Conservation (phyloP, 1,284 basidiomycete species). For the Trichosporon inkin region DNA sequence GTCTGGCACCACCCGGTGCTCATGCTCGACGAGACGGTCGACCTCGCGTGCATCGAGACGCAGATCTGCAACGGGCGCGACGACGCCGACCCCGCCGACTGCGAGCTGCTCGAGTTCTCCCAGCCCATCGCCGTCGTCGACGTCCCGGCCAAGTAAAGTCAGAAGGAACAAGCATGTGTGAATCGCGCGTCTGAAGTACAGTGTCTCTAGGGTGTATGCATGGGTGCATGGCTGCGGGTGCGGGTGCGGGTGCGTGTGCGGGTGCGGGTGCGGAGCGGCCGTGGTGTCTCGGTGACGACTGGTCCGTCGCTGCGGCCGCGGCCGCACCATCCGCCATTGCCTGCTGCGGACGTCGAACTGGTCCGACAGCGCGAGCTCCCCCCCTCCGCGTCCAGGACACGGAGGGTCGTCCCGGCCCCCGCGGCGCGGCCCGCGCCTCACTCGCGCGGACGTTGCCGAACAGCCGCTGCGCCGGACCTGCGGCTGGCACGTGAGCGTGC, state of each 20-base stretch:
- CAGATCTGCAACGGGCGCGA: conserved; percentile 44
- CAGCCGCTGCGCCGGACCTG: not conserved
- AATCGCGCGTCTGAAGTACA: not conserved
- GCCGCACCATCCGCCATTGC: too few relatives aligned
- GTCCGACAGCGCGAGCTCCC: not conserved
- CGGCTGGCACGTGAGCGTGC: conserved; percentile 4
- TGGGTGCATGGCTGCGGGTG: not conserved
- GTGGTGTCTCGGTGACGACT: too few relatives aligned
- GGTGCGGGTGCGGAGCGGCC: too few relatives aligned
- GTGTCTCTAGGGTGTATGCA: conserved; percentile 1
- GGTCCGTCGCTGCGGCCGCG: too few relatives aligned
- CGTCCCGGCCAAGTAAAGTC: not conserved
- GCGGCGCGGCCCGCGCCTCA: not conserved
- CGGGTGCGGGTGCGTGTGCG: not conserved
- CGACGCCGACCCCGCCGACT: conserved; percentile 41
- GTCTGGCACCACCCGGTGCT: conserved; percentile 64
- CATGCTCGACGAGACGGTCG: conserved; percentile 45
- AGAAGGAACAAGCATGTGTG: not conserved
- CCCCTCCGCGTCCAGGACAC: not conserved
- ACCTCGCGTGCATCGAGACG: conserved; percentile 50
- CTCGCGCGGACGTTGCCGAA: not conserved
- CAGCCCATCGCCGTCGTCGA: conserved; percentile 5
- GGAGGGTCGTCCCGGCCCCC: not conserved
- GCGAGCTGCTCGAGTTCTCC: conserved; percentile 39
- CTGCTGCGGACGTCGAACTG: not conserved